Conservation (phyloP, 1,284 basidiomycete species). For the Termitomyces sp. region DNA sequence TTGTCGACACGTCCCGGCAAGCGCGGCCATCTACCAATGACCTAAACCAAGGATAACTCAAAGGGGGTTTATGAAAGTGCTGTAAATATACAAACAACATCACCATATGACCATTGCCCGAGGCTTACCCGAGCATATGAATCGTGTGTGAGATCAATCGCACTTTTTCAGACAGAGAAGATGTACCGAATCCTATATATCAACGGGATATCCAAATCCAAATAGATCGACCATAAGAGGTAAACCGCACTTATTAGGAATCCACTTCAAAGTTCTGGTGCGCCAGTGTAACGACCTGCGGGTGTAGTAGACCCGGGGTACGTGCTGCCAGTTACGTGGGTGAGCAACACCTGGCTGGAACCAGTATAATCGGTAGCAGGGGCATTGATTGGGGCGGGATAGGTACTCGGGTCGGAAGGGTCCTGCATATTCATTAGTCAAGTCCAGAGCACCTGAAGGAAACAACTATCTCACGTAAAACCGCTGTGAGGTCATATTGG, state of each 20-base stretch:
- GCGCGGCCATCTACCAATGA: too few species aligned
- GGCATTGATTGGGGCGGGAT: constrained; percentile 24
- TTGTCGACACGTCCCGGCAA: too few species aligned
- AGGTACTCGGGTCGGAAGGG: constrained; percentile 40
- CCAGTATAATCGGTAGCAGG: constrained; percentile 7
- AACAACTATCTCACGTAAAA: constrained; percentile 31
- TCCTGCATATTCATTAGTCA: constrained; percentile 24
- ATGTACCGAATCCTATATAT: background rate
- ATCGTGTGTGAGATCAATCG: background rate
- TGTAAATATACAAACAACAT: too few species aligned
- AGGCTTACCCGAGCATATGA: background rate
- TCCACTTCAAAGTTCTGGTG: constrained; percentile 26
- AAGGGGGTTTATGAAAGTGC: too few species aligned
- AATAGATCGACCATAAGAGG: background rate
- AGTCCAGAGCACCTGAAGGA: background rate
- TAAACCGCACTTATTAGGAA: background rate
- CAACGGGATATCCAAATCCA: too few species aligned
- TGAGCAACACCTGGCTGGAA: constrained; percentile 6
- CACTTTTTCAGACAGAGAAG: background rate
- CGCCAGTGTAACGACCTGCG: constrained; percentile 29
- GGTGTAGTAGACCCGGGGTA: constrained; percentile 5
- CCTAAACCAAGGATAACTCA: too few species aligned
- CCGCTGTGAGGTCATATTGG: constrained; percentile 22
- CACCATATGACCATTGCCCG: background rate
- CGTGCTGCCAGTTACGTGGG: constrained; percentile 15